Conservation (phyloP, 257 asterid species). For the Solanum chmielewskii region DNA sequence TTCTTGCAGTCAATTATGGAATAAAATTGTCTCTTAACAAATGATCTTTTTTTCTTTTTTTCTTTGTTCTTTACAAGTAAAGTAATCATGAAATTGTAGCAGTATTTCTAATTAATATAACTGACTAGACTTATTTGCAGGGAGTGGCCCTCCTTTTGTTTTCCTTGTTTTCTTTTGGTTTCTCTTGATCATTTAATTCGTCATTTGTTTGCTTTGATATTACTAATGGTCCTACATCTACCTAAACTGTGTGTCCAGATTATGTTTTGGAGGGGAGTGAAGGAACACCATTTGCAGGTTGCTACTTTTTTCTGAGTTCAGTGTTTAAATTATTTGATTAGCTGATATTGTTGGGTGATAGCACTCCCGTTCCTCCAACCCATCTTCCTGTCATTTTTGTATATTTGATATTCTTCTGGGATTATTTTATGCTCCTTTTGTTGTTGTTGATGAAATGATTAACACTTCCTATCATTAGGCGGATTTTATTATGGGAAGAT, state of each 20-base stretch:
- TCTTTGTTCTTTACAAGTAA: not conserved
- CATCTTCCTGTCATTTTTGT: not conserved
- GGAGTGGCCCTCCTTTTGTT: not conserved
- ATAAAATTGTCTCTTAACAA: not conserved
- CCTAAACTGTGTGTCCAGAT: conserved; percentile 39
- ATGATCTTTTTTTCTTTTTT: not conserved
- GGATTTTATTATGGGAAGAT: conserved; percentile 96
- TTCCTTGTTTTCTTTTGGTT: not conserved
- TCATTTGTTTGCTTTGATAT: conserved; percentile 16
- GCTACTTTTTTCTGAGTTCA: conserved; percentile 7
- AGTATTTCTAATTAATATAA: not conserved
- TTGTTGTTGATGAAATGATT: not conserved
- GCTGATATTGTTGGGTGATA: not conserved
- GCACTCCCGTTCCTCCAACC: not conserved
- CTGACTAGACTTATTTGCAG: not conserved
- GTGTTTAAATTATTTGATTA: not conserved
- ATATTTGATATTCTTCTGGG: not conserved
- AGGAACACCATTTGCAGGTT: conserved; percentile 99
- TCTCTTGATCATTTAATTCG: not conserved
- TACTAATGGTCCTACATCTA: not conserved
- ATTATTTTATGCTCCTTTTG: not conserved
- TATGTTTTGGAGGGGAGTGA: conserved; percentile 99
- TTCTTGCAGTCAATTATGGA: not conserved
- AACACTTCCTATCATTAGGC: conserved; percentile 23
- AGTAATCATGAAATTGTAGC: not conserved